These are phyloP conservation scores for Phytophthora citricola DNA, from an alignment of 352 stramenopile genomes.

Conservation along the genomic window DNA sequence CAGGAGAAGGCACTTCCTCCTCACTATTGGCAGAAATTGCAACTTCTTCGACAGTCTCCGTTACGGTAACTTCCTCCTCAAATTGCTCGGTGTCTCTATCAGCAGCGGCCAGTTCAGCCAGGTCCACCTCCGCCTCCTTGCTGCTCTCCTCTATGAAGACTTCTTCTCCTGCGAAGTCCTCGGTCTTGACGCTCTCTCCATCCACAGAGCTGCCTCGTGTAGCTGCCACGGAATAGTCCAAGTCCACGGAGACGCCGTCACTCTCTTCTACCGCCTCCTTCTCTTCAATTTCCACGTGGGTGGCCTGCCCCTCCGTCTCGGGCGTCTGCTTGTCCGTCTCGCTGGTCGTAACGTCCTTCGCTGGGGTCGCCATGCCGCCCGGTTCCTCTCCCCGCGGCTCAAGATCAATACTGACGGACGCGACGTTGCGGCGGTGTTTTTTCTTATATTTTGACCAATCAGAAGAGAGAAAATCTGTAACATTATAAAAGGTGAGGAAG, in stretches of 20 bases:
- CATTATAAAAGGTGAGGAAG: no score
- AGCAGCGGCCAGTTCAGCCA: slow-evolving; percentile 26
- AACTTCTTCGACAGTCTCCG: not conserved
- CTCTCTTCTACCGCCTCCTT: slow-evolving; percentile 1
- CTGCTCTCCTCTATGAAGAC: slow-evolving; percentile 25
- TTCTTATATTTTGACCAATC: not conserved
- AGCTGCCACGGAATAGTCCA: slow-evolving; percentile 32
- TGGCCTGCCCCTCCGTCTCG: not conserved
- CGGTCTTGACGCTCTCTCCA: slow-evolving; percentile 30
- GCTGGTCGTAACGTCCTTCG: slow-evolving; percentile 8
- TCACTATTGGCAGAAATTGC: no score
- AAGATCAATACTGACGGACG: slow-evolving; percentile 19
- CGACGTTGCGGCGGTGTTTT: slow-evolving; percentile 2
- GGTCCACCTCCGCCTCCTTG: slow-evolving; percentile 20
- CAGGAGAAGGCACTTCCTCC: not conserved
- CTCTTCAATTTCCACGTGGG: not conserved
- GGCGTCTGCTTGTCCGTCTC: slow-evolving; percentile 2
- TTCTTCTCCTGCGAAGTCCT: slow-evolving; percentile 30
- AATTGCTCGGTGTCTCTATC: not conserved
- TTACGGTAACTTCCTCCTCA: not conserved
- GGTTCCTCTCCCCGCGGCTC: not conserved
- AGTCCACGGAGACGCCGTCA: not conserved
- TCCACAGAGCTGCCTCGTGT: slow-evolving; percentile 33
- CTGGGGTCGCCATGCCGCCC: slow-evolving; percentile 24
- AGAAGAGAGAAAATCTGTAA: no score